Base-by-base conservation (phyloP, 345 rosid genomes). In the Toxicodendron radicans region DNA sequence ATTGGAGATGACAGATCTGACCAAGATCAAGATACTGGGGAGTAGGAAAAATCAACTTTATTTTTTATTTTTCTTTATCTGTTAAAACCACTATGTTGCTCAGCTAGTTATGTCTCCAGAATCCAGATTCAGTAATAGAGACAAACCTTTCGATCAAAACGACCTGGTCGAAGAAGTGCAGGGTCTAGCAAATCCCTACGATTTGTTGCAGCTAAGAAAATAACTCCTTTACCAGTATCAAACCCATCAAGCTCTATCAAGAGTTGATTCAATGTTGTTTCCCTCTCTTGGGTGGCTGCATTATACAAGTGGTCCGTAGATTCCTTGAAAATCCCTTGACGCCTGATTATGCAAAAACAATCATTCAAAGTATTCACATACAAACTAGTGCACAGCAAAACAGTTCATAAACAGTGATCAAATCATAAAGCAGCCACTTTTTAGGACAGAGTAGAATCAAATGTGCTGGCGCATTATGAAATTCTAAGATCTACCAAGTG, bases 211-310 rank as follows among this genome's bases (percentile, higher is more conserved):
- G 83, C 97, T 83, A 94, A 81, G 82, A 94, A 94, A 81, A 94
- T 94, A 68, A 94, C 98, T 77, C 98, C 98, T 87, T 94, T 94
- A 54, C 98, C 98, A 13, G 97, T 94, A 80, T 94, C 98, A 84
- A 94, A 94, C 56, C 98, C 98, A 86, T 94, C 98, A 79, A 94
- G 97, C 85, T 92, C 98, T 79, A 94, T 94, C 73, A 92, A 87
- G 53, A 94, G 88, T 87, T 94, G 98, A 80, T 94, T 94, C 87
- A 94, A 82, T 32, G 98, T 94, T 48, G 98, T 94, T 88, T 94
- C 98, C 79, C 97, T 88, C 82, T 94, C 97, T 79, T 92, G 97
- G 64, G 97, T 94, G 67, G 97, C 98, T 56, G 97, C 98, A 86
- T 94, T 94, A 81, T 92, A 94, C 67, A 87, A 86, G 74, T 88